Conservation (phyloP, 2,329 filamentous ascomycete genomes). For the Parascedosporium putredinis region DNA sequence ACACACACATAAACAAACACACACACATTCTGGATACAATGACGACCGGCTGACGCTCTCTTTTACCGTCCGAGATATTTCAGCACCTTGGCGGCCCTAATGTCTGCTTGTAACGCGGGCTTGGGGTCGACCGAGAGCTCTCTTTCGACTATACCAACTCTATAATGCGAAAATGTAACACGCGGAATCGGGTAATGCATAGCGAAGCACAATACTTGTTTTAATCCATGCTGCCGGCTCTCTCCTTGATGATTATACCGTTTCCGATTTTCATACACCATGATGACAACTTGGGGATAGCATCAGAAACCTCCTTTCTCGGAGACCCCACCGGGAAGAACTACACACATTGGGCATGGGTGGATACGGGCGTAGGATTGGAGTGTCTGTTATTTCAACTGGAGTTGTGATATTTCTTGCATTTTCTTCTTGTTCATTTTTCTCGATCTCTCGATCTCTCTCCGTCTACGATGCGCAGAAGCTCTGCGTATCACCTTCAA, state of each 20-base stretch:
- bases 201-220: neutral
- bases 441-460: neutral
- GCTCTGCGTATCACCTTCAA: too few species aligned
- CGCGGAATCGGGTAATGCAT: neutral
- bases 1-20: too few species aligned
- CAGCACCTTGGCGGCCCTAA: too few species aligned
- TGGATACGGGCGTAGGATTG: neutral
- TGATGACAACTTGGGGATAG: neutral
- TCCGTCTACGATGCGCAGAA: too few species aligned
- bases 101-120: too few species aligned
- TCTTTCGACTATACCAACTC: too few species aligned
- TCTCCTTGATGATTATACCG: too few species aligned
- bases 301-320: neutral
- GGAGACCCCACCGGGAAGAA: neutral
- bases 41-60: too few species aligned
- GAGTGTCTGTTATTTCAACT: neutral
- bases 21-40: too few species aligned
- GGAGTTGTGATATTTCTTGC: conserved; percentile 4
- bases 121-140: too few species aligned
- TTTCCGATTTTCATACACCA: neutral
- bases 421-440: conserved; percentile 1
- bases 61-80: too few species aligned
- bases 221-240: too few species aligned
- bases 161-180: neutral
- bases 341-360: neutral